phyloP scores from a whole-genome alignment of 345 rosid species.

The Psidium guajava region DNA sequence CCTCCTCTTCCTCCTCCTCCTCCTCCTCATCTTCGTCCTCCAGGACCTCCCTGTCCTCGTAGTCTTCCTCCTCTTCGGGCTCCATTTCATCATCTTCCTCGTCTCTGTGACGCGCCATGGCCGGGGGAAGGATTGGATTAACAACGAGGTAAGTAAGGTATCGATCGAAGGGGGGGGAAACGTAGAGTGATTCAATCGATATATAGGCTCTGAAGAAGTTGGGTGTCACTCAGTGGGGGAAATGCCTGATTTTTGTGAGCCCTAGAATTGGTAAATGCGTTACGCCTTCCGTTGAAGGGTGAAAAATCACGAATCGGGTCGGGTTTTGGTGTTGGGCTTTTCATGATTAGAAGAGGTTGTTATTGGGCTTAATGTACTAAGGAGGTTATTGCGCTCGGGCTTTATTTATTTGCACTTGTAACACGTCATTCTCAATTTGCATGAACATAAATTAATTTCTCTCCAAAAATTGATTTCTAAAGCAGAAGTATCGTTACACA shows the following conservation, averaged over 20 bases:
- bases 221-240: neutral
- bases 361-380: neutral
- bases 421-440: neutral
- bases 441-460: too few relatives aligned
- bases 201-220: neutral
- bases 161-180: neutral
- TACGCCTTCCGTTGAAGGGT: neutral
- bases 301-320: neutral
- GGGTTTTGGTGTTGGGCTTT: neutral
- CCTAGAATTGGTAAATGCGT: neutral
- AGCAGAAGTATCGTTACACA: too few relatives aligned
- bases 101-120: slow-evolving; percentile 1
- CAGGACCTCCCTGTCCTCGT: slow-evolving; percentile 10
- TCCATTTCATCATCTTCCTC: slow-evolving; percentile 1
- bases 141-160: neutral
- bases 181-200: neutral
- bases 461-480: too few relatives aligned
- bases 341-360: neutral
- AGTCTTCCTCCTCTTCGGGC: slow-evolving; percentile 6
- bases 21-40: slow-evolving; percentile 41
- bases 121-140: neutral
- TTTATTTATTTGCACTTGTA: neutral
- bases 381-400: neutral
- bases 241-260: neutral
- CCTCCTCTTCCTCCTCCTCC: slow-evolving; percentile 48